Conservation (phyloP, 306 rosid genomes). For the Calophaca sinica region DNA sequence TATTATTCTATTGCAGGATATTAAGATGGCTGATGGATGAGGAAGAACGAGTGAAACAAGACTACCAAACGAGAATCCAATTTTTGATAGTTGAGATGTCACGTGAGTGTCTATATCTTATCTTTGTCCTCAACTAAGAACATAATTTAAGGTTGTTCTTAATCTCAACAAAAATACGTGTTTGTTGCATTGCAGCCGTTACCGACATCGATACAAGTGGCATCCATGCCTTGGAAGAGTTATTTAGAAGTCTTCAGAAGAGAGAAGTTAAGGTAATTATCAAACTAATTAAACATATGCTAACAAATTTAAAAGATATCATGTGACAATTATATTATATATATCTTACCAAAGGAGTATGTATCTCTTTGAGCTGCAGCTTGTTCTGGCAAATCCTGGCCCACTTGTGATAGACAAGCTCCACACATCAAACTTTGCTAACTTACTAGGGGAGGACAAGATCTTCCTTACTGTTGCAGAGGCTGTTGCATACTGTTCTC, state of each 20-base stretch:
- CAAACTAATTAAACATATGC: not conserved
- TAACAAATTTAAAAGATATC: not conserved
- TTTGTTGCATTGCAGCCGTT: constrained; percentile 72
- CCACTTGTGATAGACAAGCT: constrained; percentile 84
- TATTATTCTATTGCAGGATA: constrained; percentile 61
- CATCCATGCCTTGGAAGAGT: constrained; percentile 89
- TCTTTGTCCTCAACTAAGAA: no score
- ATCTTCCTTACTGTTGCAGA: constrained; percentile 94
- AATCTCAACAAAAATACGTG: no score
- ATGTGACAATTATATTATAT: constrained; percentile 13
- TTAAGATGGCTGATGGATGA: constrained; percentile 88
- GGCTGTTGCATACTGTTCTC: constrained; percentile 78
- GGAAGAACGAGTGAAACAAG: constrained; percentile 64
- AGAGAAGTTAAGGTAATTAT: constrained; percentile 75
- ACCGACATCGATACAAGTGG: constrained; percentile 97
- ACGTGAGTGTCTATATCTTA: constrained; percentile 58
- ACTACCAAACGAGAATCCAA: constrained; percentile 61
- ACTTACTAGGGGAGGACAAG: constrained; percentile 78
- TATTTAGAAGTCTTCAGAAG: constrained; percentile 76
- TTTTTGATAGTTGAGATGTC: constrained; percentile 92
- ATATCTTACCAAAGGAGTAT: constrained; percentile 49
- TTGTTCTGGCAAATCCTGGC: constrained; percentile 94
- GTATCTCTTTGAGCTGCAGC: constrained; percentile 61
- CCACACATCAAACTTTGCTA: constrained; percentile 66
- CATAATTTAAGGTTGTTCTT: not conserved